Evolutionary conservation across 306 rosid species (phyloP).

Genomic region (Vicia faba): DNA sequence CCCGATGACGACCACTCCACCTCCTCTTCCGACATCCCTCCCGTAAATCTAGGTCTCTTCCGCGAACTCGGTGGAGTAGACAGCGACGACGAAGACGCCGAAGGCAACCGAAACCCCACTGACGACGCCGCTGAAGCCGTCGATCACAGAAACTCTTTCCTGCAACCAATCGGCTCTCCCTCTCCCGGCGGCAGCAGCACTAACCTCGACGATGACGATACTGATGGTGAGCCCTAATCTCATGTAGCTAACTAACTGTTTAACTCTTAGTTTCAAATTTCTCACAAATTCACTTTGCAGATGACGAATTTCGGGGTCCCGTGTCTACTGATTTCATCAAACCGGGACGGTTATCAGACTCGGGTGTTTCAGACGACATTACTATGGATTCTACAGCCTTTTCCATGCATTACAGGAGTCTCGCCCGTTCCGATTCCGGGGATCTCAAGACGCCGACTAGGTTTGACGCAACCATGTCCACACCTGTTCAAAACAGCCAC

Average conservation of each 20-base stretch:
- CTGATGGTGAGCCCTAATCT: conserved; percentile 35
- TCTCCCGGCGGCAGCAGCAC: conserved; percentile 50
- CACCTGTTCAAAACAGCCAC: conserved; percentile 44
- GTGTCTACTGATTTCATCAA: conserved; percentile 79
- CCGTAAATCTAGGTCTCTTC: conserved; percentile 58
- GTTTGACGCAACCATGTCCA: conserved; percentile 44
- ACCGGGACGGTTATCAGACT: conserved; percentile 68
- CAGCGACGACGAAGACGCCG: conserved; percentile 51
- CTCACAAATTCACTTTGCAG: conserved; percentile 43
- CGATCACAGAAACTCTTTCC: conserved; percentile 37
- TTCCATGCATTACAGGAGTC: conserved; percentile 89
- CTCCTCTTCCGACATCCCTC: conserved; percentile 53
- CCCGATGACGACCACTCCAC: conserved; percentile 70
- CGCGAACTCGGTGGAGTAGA: conserved; percentile 55
- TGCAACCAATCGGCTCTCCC: conserved; percentile 43
- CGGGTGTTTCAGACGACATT: conserved; percentile 70
- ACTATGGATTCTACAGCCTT: conserved; percentile 92
- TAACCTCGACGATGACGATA: conserved; percentile 34
- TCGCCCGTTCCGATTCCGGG: conserved; percentile 74
- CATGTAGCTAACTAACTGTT: neutral
- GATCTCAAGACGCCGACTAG: conserved; percentile 78
- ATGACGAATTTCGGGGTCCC: conserved; percentile 78
- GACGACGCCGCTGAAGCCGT: conserved; percentile 34
- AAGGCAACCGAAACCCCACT: neutral
- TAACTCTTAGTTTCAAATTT: neutral